Evolutionary conservation across 2,329 filamentous ascomycete species (phyloP).

Genomic region (Aspergillus fischeri): DNA sequence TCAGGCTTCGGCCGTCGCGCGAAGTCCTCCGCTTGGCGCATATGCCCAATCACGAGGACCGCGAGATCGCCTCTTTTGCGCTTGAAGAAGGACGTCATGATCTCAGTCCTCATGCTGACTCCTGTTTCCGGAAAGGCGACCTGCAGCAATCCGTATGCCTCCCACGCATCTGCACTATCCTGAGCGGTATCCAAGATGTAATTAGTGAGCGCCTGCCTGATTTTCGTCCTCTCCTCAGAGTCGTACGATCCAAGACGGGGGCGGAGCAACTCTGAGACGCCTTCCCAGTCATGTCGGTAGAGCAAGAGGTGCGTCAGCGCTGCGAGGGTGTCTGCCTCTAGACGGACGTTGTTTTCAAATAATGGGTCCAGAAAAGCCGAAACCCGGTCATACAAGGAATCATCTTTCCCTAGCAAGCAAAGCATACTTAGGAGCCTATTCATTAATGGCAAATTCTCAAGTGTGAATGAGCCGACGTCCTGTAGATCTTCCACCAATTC

Average conservation of each 20-base stretch:
- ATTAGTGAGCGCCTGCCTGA: slow-evolving; percentile 62
- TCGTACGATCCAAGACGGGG: slow-evolving; percentile 49
- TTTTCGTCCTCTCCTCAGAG: slow-evolving; percentile 58
- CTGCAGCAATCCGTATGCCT: slow-evolving; percentile 56
- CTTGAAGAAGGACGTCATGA: slow-evolving; percentile 81
- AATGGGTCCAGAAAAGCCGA: slow-evolving; percentile 69
- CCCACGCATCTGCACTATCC: slow-evolving; percentile 61
- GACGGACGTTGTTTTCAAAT: slow-evolving; percentile 63
- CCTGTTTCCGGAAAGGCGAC: slow-evolving; percentile 60
- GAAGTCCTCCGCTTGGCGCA: slow-evolving; percentile 70
- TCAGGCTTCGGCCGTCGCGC: slow-evolving; percentile 64
- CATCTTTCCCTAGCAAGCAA: slow-evolving; percentile 49
- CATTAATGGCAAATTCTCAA: slow-evolving; percentile 59
- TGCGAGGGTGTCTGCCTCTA: slow-evolving; percentile 72
- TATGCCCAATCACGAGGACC: slow-evolving; percentile 81
- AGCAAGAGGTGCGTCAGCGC: slow-evolving; percentile 71
- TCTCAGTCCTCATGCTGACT: slow-evolving; percentile 59
- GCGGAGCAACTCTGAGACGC: slow-evolving; percentile 78
- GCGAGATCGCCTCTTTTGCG: slow-evolving; percentile 80
- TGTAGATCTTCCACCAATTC: slow-evolving; percentile 53
- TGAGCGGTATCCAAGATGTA: slow-evolving; percentile 62
- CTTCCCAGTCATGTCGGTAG: slow-evolving; percentile 68
- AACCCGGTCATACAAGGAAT: slow-evolving; percentile 65
- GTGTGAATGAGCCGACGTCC: slow-evolving; percentile 50
- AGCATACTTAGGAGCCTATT: slow-evolving; percentile 71